A percentile compares a stretch with the other conserved stretches of the same genome.
Evolutionary conservation across 148 eudicot species (phyloP).

Genomic region (Dysphania ambrosioides): DNA sequence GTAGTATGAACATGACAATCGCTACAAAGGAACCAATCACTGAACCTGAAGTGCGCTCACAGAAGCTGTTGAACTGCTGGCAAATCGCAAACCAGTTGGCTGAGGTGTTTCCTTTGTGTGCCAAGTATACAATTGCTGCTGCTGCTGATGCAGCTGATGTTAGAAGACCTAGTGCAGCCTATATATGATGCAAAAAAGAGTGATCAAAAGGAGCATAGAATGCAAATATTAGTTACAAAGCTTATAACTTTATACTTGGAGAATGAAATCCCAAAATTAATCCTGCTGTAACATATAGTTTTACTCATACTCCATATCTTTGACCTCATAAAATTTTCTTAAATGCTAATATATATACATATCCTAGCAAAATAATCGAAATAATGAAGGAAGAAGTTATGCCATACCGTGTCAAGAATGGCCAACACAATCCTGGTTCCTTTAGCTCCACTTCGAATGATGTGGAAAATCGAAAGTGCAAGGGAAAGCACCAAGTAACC

Average conservation of each 20-base stretch:
- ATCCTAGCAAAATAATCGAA: no score
- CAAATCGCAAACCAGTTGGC: slow-evolving; percentile 81
- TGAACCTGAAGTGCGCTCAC: slow-evolving; percentile 60
- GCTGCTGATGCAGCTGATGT: slow-evolving; percentile 79
- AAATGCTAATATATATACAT: no score
- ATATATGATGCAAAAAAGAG: neutral
- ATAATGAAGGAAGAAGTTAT: no score
- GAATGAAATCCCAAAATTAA: no score
- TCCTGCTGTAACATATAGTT: no score
- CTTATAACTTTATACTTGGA: no score
- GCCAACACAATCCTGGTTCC: slow-evolving; percentile 49
- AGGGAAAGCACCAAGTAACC: slow-evolving; percentile 69
- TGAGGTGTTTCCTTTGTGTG: slow-evolving; percentile 70
- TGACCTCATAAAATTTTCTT: no score
- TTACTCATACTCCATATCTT: no score
- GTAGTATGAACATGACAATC: slow-evolving; percentile 43
- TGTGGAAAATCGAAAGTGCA: slow-evolving; percentile 58
- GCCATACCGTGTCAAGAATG: slow-evolving; percentile 74
- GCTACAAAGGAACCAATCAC: slow-evolving; percentile 71
- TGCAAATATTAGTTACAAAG: no score
- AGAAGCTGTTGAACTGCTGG: slow-evolving; percentile 63
- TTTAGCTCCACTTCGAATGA: slow-evolving; percentile 44
- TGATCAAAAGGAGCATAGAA: neutral
- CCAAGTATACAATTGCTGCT: slow-evolving; percentile 70
- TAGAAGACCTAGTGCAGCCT: slow-evolving; percentile 62